These are phyloP conservation scores for Dendrobium huoshanense DNA, from an alignment of 106 monocot genomes.

Conservation along the genomic window DNA sequence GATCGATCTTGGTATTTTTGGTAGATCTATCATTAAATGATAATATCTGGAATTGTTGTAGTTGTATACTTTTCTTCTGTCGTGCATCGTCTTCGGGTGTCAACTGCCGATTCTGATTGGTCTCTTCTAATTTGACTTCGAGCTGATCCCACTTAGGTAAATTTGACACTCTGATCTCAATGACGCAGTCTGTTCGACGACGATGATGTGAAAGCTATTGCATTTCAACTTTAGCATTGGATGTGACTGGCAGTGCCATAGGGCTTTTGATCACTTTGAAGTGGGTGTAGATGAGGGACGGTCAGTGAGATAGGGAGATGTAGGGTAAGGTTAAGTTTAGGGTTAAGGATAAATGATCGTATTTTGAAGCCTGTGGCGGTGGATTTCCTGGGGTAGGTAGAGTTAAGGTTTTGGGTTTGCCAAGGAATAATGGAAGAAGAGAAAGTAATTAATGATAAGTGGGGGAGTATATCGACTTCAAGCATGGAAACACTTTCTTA, in stretches of 20 bases:
- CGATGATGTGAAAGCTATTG: not conserved
- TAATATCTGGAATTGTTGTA: not conserved
- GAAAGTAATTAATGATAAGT: too few species aligned
- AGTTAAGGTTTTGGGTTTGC: too few species aligned
- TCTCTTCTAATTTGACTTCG: too few species aligned
- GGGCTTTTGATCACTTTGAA: not conserved
- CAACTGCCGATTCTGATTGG: too few species aligned
- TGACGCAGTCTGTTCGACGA: too few species aligned
- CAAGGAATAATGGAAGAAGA: too few species aligned
- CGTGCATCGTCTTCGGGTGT: too few species aligned
- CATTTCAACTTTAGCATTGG: not conserved
- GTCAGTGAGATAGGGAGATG: not conserved
- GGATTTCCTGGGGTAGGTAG: not conserved
- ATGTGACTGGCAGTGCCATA: not conserved
- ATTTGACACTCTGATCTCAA: too few species aligned
- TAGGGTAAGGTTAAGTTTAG: not conserved
- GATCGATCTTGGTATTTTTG: not conserved
- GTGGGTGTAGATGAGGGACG: not conserved
- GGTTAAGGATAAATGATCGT: not conserved
- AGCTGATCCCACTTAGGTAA: too few species aligned
- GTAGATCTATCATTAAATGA: not conserved
- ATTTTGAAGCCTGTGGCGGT: not conserved
- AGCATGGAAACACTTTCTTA: too few species aligned
- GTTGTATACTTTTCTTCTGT: too few species aligned
- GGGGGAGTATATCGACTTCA: too few species aligned